Evolutionary conservation across 768 basidiomycete species (phyloP).

Genomic region (Hebeloma cylindrosporum): DNA sequence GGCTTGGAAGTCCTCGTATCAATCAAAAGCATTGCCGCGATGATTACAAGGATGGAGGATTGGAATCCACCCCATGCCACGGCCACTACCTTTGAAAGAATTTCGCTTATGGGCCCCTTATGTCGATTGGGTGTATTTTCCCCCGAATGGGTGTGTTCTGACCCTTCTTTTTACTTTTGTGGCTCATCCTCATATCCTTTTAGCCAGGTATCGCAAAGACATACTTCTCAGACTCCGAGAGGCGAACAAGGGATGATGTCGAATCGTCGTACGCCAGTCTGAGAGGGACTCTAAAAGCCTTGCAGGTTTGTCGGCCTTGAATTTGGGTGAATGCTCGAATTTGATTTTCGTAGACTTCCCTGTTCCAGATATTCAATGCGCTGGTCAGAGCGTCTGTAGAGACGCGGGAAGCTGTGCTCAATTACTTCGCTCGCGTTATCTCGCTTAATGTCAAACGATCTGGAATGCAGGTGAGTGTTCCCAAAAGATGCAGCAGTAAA

Average conservation of each 20-base stretch:
- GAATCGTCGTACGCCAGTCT: conserved; percentile 84
- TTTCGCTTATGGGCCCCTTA: conserved; percentile 80
- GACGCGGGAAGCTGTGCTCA: conserved; percentile 77
- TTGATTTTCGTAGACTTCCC: conserved; percentile 39
- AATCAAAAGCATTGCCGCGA: conserved; percentile 78
- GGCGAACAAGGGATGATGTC: conserved; percentile 68
- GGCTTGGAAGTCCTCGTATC: conserved; percentile 80
- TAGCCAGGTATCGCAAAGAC: conserved; percentile 75
- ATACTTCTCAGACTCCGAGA: conserved; percentile 87
- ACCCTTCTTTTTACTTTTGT: not conserved
- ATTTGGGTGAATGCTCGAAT: not conserved
- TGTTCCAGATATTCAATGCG: conserved; percentile 87
- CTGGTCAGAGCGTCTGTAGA: conserved; percentile 82
- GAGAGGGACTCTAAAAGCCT: conserved; percentile 77
- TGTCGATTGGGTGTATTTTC: conserved; percentile 83
- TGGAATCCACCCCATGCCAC: conserved; percentile 68
- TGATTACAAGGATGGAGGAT: conserved; percentile 73
- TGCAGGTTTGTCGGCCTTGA: conserved; percentile 68
- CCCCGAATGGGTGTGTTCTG: conserved; percentile 76
- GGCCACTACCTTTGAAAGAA: conserved; percentile 59
- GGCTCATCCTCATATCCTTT: not conserved
- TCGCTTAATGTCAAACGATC: conserved; percentile 80
- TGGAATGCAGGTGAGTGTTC: conserved; percentile 74
- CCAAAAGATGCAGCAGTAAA: not conserved
- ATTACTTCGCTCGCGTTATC: conserved; percentile 76